Evolutionary conservation across 768 basidiomycete species (phyloP), one percentile per base, ranked within the genome.

Genomic region (Fistulinella prunicolor): DNA sequence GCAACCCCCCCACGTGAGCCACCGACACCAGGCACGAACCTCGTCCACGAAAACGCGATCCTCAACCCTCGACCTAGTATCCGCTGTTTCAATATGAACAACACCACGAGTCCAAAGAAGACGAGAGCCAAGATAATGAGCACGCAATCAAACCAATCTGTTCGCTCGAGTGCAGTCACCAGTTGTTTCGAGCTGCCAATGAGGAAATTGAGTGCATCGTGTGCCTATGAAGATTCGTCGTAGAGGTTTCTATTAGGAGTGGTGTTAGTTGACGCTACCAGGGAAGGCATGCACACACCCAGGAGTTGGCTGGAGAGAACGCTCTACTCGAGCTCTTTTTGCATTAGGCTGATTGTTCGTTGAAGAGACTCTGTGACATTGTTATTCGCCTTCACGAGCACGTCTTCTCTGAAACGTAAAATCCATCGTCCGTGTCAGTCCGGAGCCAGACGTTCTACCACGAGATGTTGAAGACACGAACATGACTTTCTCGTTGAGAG

Each of bases 61-160:
- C 85, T 75, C 21, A 95, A 52, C 3, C 88, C 82, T 29, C 83
- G 80, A 63, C 95, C 90, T 29, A 97, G 55, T 39, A 97, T 70
- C 14, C 96, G 79, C 48, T 94, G 84, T 68, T 96, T 92, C 59
- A 98, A 60, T 55, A 99, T 86, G 59, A 89, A 94, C 21, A 86
- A 76, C 7, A 93, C 83, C 24, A 89, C 85, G 16, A 94, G 79
- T 49, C 83, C 52, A 72, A 99, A 99, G 66, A 97, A 89, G 10
- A 74, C 63, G 30, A 98, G 81, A 0, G 81, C 89, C 2, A 82
- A 75, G 46, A 93, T 70, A 57, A 99, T 86, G 52, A 98, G 71
- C 23, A 96, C 64, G 6, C 94, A 85, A 72, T 99, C 96, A 17
- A 94, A 72, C 82, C 89, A 86, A 73, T 98, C 94, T 14, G 93